Percentiles rank a stretch among this genome's conserved stretches.
These are phyloP conservation scores for Geotrichum reessii DNA, from an alignment of 1,139 yeast genomes.

Conservation along the genomic window DNA sequence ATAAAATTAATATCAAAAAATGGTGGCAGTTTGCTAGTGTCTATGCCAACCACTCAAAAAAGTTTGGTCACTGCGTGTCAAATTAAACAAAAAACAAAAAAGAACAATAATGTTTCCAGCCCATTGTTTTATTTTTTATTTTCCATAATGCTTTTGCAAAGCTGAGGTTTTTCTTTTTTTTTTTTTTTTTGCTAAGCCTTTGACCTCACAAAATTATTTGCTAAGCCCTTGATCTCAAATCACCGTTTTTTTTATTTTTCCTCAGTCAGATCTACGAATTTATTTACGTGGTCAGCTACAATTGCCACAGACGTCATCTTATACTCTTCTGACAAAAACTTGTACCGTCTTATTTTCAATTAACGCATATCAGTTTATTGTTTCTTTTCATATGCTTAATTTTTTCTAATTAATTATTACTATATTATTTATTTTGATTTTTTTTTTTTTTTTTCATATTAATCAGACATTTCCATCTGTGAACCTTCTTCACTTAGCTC, in stretches of 20 bases:
- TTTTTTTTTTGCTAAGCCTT: not conserved
- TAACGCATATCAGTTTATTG: too few relatives aligned
- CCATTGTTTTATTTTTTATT: not conserved
- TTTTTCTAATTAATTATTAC: too few relatives aligned
- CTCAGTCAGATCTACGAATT: not conserved
- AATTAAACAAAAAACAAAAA: too few relatives aligned
- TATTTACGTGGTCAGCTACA: not conserved
- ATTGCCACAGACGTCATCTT: not conserved
- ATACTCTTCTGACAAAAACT: too few relatives aligned
- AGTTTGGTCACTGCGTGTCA: not conserved
- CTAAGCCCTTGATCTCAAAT: too few relatives aligned
- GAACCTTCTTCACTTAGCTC: conserved; percentile 13
- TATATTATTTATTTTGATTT: too few relatives aligned
- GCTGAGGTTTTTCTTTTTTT: too few relatives aligned
- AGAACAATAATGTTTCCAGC: not conserved
- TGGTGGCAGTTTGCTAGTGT: not conserved
- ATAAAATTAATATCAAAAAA: not conserved
- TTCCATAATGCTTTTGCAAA: too few relatives aligned
- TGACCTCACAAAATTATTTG: not conserved
- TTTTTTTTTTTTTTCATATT: too few relatives aligned
- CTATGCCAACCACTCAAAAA: not conserved
- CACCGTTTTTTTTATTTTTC: too few relatives aligned
- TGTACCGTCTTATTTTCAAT: too few relatives aligned
- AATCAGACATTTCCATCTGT: conserved; percentile 16
- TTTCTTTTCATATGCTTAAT: too few relatives aligned